phyloP scores from a whole-genome alignment of 805 yeast species.

The Starmerella tilneyi region DNA sequence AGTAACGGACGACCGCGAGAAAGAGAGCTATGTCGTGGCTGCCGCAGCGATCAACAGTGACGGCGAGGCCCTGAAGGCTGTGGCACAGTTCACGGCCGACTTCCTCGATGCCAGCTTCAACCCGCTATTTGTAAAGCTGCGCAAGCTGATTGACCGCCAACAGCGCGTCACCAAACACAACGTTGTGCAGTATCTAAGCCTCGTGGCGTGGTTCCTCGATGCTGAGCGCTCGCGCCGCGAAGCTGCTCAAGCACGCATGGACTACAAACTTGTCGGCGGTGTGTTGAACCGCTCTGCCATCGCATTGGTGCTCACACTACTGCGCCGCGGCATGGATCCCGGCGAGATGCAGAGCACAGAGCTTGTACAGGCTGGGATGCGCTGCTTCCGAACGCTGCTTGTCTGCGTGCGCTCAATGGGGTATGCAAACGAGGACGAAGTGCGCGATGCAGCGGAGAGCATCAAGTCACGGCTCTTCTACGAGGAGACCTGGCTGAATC shows the following conservation, averaged over 20 bases:
- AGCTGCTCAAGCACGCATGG: constrained; percentile 25
- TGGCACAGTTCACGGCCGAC: constrained; percentile 42
- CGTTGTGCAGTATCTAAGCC: constrained; percentile 43
- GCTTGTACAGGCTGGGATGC: constrained; percentile 59
- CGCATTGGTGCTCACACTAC: constrained; percentile 40
- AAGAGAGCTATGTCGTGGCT: constrained; percentile 12
- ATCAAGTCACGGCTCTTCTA: constrained; percentile 62
- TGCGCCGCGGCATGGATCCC: constrained; percentile 31
- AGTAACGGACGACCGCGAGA: constrained; percentile 26
- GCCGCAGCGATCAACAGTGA: constrained; percentile 20
- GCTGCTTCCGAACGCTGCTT: constrained; percentile 55
- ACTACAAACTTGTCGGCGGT: constrained; percentile 30
- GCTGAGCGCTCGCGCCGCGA: constrained; percentile 42
- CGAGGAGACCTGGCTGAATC: constrained; percentile 47
- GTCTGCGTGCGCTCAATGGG: constrained; percentile 37
- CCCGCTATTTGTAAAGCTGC: constrained; percentile 45
- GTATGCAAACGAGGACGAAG: constrained; percentile 36
- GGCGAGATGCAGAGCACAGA: constrained; percentile 39
- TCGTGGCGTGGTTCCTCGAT: constrained; percentile 65
- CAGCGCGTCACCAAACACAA: constrained; percentile 30
- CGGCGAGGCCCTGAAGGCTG: constrained; percentile 26
- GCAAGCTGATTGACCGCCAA: constrained; percentile 37
- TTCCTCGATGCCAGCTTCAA: constrained; percentile 71
- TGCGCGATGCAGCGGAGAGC: constrained; percentile 45
- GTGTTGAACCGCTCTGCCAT: constrained; percentile 55